Conservation (phyloP, 306 rosid genomes). For the Canavalia gladiata region DNA sequence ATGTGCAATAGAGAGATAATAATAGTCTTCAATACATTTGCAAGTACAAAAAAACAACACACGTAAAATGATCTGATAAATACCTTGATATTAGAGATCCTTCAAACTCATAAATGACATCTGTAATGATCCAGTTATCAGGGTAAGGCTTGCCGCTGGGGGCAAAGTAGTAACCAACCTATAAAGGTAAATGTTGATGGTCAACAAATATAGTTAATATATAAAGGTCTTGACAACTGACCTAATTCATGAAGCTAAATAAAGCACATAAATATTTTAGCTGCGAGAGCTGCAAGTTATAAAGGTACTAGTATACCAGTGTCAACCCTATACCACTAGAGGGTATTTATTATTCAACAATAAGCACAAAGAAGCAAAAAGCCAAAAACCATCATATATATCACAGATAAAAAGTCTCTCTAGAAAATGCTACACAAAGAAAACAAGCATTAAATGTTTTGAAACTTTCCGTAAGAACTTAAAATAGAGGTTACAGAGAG, state of each 20-base stretch:
- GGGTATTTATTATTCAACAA: constrained; percentile 28
- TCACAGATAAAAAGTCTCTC: constrained; percentile 20
- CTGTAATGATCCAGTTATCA: constrained; percentile 99
- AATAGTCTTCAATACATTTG: constrained; percentile 27
- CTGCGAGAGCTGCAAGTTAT: constrained; percentile 18
- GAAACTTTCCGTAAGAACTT: constrained; percentile 23
- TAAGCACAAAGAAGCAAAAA: constrained; percentile 41
- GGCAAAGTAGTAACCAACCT: constrained; percentile 99
- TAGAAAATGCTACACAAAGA: constrained; percentile 24
- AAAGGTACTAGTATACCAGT: constrained; percentile 20
- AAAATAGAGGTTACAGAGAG: constrained; percentile 18
- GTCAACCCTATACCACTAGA: constrained; percentile 31
- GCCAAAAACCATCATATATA: background rate
- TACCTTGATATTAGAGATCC: constrained; percentile 92
- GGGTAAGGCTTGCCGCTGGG: constrained; percentile 99
- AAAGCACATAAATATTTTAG: constrained; percentile 18
- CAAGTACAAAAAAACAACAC: constrained; percentile 28
- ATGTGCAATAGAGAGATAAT: background rate
- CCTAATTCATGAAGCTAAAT: constrained; percentile 40
- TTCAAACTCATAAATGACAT: constrained; percentile 82
- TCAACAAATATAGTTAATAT: constrained; percentile 18
- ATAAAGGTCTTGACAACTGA: constrained; percentile 17
- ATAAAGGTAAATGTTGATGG: constrained; percentile 49
- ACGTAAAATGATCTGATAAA: constrained; percentile 16
- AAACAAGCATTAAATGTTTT: constrained; percentile 12